Evolutionary conservation across 192 early-diverging fungal species (phyloP).

Genomic region (Entomortierella lignicola): DNA sequence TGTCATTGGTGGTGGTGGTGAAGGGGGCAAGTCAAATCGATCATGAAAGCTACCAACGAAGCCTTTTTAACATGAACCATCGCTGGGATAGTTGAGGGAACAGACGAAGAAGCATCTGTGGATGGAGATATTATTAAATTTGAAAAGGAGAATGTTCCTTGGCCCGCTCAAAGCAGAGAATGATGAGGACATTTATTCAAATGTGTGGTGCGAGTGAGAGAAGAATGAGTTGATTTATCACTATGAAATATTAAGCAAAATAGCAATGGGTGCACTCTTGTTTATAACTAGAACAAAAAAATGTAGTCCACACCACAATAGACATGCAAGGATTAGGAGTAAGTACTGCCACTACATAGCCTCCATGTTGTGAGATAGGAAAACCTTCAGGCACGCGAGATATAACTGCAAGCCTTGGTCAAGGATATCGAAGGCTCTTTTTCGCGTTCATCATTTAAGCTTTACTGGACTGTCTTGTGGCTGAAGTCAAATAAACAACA

Average conservation of each 20-base stretch:
- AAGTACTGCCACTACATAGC: neutral
- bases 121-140: neutral
- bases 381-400: neutral
- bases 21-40: constrained; percentile 11
- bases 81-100: constrained; percentile 6
- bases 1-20: constrained; percentile 45
- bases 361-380: neutral
- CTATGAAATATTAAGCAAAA: too few relatives aligned
- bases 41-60: constrained; percentile 31
- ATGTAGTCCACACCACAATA: neutral
- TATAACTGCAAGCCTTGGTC: neutral
- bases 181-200: constrained; percentile 4
- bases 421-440: too few relatives aligned
- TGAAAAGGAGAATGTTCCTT: constrained; percentile 24
- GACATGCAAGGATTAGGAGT: neutral
- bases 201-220: neutral
- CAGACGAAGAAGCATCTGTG: neutral
- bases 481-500: neutral
- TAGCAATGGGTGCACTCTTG: too few relatives aligned
- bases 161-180: constrained; percentile 27
- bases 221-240: too few relatives aligned
- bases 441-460: too few relatives aligned
- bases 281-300: too few relatives aligned
- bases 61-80: constrained; percentile 20
- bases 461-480: neutral